A percentile compares a stretch with the other conserved stretches of the same genome.
These are phyloP conservation scores for Phytopythium litorale DNA, from an alignment of 352 stramenopile species.

Conservation along the genomic window DNA sequence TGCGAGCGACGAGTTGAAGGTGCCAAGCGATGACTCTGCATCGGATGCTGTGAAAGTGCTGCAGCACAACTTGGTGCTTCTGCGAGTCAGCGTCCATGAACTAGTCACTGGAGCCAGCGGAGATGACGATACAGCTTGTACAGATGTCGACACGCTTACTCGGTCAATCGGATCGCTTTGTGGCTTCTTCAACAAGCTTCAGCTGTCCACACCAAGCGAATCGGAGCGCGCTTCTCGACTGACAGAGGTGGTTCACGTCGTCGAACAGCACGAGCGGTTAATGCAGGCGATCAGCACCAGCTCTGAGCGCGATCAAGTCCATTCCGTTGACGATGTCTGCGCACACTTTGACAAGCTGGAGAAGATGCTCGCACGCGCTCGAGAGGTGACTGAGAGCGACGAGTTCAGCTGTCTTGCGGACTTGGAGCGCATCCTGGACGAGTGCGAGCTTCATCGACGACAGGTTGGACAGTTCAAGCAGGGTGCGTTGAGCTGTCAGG, in stretches of 20 bases:
- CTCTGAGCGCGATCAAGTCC: slow-evolving; percentile 15
- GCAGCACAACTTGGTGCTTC: neutral
- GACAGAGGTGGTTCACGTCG: slow-evolving; percentile 11
- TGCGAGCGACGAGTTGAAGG: neutral
- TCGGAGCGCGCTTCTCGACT: slow-evolving; percentile 5
- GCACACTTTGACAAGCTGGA: slow-evolving; percentile 13
- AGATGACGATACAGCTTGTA: too few species aligned
- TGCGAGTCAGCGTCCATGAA: neutral
- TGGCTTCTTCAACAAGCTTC: slow-evolving; percentile 3
- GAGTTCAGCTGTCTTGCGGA: slow-evolving; percentile 15
- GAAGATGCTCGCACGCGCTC: slow-evolving; percentile 15
- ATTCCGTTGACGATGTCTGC: slow-evolving; percentile 16
- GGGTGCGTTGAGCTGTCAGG: neutral
- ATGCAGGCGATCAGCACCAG: slow-evolving; percentile 15
- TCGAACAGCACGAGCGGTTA: slow-evolving; percentile 17
- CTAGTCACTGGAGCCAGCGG: neutral
- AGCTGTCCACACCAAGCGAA: neutral
- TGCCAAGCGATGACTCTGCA: too few species aligned
- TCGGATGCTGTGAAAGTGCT: neutral
- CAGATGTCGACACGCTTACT: neutral
- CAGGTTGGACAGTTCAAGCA: slow-evolving; percentile 9
- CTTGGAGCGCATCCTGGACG: slow-evolving; percentile 17
- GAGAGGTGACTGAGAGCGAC: slow-evolving; percentile 16
- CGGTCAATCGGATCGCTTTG: neutral
- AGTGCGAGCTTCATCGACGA: slow-evolving; percentile 16